Conservation (phyloP, 139 green algal species). For the Chlamydomonas schloesseri region DNA sequence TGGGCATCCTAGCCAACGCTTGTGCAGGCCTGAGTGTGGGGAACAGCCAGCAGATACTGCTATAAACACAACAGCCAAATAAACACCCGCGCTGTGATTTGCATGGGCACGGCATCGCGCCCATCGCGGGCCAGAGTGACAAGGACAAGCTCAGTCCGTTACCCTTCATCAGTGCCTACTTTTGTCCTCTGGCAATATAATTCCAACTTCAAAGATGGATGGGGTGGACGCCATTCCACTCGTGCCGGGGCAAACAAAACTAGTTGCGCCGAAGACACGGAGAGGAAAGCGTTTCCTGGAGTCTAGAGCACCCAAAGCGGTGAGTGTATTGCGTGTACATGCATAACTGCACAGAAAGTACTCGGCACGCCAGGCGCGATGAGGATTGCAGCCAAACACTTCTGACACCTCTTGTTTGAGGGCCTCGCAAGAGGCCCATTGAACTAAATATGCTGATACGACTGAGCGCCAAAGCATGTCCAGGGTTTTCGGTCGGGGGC, state of each 20-base stretch:
- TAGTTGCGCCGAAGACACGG: constrained; percentile 82
- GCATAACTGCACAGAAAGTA: too few relatives aligned
- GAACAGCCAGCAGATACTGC: too few relatives aligned
- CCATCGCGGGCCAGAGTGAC: too few relatives aligned
- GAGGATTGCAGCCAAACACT: constrained; percentile 39
- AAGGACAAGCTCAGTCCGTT: too few relatives aligned
- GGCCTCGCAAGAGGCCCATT: constrained; percentile 4
- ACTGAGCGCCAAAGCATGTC: constrained; percentile 14
- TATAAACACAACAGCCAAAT: too few relatives aligned
- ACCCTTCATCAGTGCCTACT: too few relatives aligned
- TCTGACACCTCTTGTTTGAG: constrained; percentile 57
- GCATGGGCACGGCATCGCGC: too few relatives aligned
- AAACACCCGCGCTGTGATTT: too few relatives aligned
- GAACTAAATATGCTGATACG: constrained; percentile 26
- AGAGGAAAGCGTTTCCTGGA: constrained; percentile 77
- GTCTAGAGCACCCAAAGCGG: constrained; percentile 81
- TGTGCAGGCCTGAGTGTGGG: too few relatives aligned
- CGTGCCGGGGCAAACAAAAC: constrained; percentile 45
- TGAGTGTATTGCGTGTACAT: constrained; percentile 43
- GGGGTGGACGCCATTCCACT: constrained; percentile 1
- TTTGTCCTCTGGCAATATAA: too few relatives aligned
- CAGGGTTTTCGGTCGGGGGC: too few relatives aligned
- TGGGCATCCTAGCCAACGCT: too few relatives aligned
- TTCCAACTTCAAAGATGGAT: neutral
- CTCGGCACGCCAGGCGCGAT: neutral